These are phyloP conservation scores for Alternaria postmessia DNA, from an alignment of 2,329 filamentous ascomycete species.

Conservation along the genomic window DNA sequence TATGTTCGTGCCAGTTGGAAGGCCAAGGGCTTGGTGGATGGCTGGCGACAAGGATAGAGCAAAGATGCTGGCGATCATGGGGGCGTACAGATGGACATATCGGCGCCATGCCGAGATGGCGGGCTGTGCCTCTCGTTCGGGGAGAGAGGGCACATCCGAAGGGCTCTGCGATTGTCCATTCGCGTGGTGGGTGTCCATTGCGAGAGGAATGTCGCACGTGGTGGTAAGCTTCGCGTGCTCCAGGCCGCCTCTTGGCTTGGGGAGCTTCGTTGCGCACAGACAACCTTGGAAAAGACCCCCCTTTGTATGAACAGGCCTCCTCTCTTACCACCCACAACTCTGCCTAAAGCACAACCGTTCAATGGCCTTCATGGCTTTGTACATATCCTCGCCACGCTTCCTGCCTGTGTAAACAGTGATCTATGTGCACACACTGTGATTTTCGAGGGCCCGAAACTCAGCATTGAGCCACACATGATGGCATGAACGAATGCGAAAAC, in stretches of 20 bases:
- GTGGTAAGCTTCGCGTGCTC: conserved; percentile 4
- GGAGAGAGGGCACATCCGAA: neutral
- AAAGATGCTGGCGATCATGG: conserved; percentile 20
- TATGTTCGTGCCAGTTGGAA: neutral
- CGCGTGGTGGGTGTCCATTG: neutral
- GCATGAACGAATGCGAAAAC: neutral
- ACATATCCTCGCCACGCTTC: neutral
- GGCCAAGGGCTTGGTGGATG: conserved; percentile 4
- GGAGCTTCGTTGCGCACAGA: conserved; percentile 1
- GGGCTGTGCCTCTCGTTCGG: neutral
- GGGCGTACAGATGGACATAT: conserved; percentile 29
- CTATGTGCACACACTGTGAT: neutral
- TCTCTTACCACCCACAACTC: neutral
- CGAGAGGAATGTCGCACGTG: neutral
- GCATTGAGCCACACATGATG: neutral
- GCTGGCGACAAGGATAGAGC: conserved; percentile 8
- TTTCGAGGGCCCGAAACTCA: neutral
- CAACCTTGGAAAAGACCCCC: neutral
- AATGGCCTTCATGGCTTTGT: neutral
- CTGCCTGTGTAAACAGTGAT: neutral
- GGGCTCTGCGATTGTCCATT: neutral
- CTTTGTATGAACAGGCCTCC: neutral
- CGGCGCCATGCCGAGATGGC: neutral
- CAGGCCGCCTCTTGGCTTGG: conserved; percentile 1
- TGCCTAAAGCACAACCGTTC: neutral